These are phyloP conservation scores for Fusarium sp. DNA, from an alignment of 2,329 filamentous ascomycete genomes.

Conservation along the genomic window DNA sequence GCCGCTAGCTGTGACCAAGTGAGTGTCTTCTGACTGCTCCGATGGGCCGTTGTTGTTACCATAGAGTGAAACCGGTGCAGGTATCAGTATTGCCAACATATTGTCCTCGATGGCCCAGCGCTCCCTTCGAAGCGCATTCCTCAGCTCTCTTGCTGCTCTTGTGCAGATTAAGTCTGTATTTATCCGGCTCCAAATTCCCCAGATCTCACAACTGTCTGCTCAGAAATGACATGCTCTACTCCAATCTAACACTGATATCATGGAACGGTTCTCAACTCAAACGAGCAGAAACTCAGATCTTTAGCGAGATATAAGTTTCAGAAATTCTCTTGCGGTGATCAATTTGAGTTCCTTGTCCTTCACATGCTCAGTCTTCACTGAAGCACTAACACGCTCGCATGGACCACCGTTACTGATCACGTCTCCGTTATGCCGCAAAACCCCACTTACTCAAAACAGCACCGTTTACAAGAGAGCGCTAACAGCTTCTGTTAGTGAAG, in stretches of 20 bases:
- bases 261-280: neutral
- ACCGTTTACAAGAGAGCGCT: neutral
- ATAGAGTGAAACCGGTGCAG: neutral
- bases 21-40: neutral
- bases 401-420: neutral
- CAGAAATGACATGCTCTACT: neutral
- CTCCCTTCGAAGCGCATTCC: neutral
- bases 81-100: neutral
- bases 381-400: neutral
- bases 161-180: neutral
- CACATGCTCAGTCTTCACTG: neutral
- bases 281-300: neutral
- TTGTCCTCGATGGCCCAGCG: neutral
- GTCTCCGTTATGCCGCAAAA: slow-evolving; percentile 4
- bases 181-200: neutral
- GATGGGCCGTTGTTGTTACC: neutral
- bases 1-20: neutral
- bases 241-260: neutral
- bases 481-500: neutral
- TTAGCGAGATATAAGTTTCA: neutral
- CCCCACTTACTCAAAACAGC: slow-evolving; percentile 16
- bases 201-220: neutral
- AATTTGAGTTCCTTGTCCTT: neutral
- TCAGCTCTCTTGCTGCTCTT: neutral
- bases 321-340: neutral